Evolutionary conservation across 208 protist species (phyloP), one percentile per base, ranked within the genome.

Genomic region (Acanthamoeba lenticulata): DNA sequence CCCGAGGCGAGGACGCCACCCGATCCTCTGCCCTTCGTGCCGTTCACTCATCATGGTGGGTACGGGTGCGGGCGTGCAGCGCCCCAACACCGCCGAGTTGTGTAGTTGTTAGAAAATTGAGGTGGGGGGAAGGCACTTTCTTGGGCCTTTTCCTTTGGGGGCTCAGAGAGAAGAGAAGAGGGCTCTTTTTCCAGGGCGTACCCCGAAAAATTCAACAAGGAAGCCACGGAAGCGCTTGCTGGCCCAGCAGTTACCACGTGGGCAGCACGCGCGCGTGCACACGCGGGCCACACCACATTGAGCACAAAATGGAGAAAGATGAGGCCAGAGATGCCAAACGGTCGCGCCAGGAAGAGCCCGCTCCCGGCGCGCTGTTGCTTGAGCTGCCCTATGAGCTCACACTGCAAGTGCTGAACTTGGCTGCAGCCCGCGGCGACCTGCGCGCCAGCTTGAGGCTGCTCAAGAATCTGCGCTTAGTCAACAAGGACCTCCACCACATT

Each of bases 331-430:
- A 40, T 19, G 62, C 62, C 62, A 72, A 72, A 29, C 62, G 62
- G n/a, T 72, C 62, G 2, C 62, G 62, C 6, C 62, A 72, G 62
- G 62, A 36, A 29, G 32, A 69, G 21, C 11, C 5, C 21, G 45
- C 40, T 9, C 32, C 13, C 17, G 45, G 29, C 11, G 32, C 29
- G 44, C 52, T 65, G 27, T 62, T 65, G 44, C 21, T 85, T 19
- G 81, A 55, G 3, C 15, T 89, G 81, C 81, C 81, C 40, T 89
- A 89, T 29, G 81, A 89, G 32, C 81, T 89, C 47, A 89, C 81
- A n/a, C 81, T 89, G 29, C 32, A 89, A 21, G 52, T 89, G 47
- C 32, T 89, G 45, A 7, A n/a, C 19, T 32, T 40, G 19, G 38
- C 47, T 6, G 81, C 44, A 27, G 81, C 9, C 6, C 42, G 38